Evolutionary conservation across 257 asterid species (phyloP).

Genomic region (Nicotiana knightiana): DNA sequence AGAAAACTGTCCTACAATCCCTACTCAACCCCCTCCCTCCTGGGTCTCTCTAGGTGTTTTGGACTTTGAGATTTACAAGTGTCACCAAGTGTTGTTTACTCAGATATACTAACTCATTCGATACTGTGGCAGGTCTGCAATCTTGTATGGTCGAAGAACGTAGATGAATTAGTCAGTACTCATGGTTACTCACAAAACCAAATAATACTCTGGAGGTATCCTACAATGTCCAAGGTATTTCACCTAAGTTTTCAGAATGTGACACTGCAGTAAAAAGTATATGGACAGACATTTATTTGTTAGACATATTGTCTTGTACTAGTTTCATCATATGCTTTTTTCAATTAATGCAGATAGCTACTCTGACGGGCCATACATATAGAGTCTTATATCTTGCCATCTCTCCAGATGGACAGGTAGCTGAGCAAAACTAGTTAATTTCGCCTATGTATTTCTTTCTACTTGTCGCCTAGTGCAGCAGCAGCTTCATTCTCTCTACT

Average conservation of each 20-base stretch:
- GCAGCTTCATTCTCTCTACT: background rate
- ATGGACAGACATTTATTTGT: background rate
- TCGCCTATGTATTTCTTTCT: background rate
- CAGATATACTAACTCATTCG: background rate
- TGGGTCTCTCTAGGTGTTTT: background rate
- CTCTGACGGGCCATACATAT: constrained; percentile 88
- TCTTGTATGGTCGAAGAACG: constrained; percentile 95
- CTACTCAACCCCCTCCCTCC: background rate
- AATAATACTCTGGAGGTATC: constrained; percentile 88
- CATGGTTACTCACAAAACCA: constrained; percentile 96
- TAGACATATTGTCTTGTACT: background rate
- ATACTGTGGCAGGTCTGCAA: constrained; percentile 72
- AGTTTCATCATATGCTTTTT: background rate
- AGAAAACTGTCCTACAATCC: background rate
- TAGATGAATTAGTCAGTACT: constrained; percentile 85
- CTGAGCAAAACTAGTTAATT: background rate
- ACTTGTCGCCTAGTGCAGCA: background rate
- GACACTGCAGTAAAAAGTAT: background rate
- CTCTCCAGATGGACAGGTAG: constrained; percentile 99
- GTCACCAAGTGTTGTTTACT: background rate
- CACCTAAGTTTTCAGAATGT: background rate
- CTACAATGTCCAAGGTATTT: constrained; percentile 82
- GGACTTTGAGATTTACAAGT: background rate
- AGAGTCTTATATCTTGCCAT: constrained; percentile 89
- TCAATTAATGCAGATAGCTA: constrained; percentile 63